Base-by-base conservation (phyloP, 2,329 filamentous ascomycete genomes). In the Graphium sp. region DNA sequence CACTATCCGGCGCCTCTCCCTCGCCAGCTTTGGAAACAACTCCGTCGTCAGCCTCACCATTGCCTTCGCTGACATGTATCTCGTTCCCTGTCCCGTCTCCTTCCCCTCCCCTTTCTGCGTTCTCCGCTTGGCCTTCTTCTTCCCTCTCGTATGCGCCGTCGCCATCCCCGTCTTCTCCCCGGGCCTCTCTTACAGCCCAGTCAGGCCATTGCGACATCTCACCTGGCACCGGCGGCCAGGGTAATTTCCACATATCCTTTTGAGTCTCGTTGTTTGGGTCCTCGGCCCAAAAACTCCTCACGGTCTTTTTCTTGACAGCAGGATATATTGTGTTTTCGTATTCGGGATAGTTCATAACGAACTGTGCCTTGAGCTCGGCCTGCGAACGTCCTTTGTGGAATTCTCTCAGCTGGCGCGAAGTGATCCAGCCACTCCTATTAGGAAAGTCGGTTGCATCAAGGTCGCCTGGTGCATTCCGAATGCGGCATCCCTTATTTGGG, bases 391-490 rank as follows among this genome's bases (percentile, higher is more conserved):
- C 15, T 7, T 9, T n/a, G 10, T n/a, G 6, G 7, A 10, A 9
- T 7, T 26, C 24, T 9, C 6, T 19, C 6, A 28, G 9, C n/a
- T n/a, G n/a, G n/a, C n/a, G n/a, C n/a, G n/a, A n/a, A n/a, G n/a
- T n/a, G n/a, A n/a, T n/a, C 26, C 26, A 28, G 16, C 26, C 26
- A 19, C 26, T 28, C 4, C 18, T 11, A 19, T 28, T 28, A 14
- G 26, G 26, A 10, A 28, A 19, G 11, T 19, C 26, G 26, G 15
- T 11, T 14, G 10, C n/a, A 24, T 18, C 15, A 10, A 18, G 10
- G 14, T 26, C 15, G 11, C 26, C 26, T 12, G 8, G 11, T 6
- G 8, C 26, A 5, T 19, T 5, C 12, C 26, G 26, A 19, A 28
- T 28, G 26, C 26, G 26, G 26, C 26, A 28, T 8, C 16, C 22